Evolutionary conservation across 257 asterid genomes (phyloP).

Genomic region (Lycium ferocissimum): DNA sequence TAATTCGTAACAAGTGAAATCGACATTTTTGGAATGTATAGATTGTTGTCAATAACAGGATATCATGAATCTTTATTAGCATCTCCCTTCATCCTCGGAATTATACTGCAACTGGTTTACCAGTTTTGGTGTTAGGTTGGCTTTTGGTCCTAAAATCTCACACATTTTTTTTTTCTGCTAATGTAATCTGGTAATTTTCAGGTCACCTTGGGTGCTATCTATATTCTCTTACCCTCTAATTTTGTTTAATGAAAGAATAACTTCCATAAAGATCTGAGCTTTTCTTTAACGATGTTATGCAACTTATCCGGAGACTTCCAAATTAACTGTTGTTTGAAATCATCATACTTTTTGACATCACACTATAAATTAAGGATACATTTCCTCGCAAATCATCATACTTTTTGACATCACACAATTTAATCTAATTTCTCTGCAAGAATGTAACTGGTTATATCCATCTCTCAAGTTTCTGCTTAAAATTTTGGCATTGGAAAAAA

Average conservation of each 20-base stretch:
- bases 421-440: conserved; percentile 1
- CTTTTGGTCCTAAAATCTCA: background rate
- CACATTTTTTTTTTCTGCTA: background rate
- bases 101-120: background rate
- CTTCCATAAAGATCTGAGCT: background rate
- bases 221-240: background rate
- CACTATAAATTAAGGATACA: background rate
- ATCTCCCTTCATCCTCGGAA: background rate
- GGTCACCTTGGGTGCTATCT: background rate
- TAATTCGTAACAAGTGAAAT: conserved; percentile 15
- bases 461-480: background rate
- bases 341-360: background rate
- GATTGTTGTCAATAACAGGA: background rate
- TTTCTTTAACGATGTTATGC: background rate
- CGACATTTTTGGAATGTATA: background rate
- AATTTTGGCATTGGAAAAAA: conserved; percentile 8
- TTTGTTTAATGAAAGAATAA: background rate
- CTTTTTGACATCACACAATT: background rate
- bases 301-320: background rate
- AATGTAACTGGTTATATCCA: background rate
- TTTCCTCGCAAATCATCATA: background rate
- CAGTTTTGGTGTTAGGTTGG: conserved; percentile 18
- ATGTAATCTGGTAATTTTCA: background rate
- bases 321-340: background rate
- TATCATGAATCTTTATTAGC: background rate